Evolutionary conservation across 371 early-diverging fungal species (phyloP).

Genomic region (Mortierella sp.): DNA sequence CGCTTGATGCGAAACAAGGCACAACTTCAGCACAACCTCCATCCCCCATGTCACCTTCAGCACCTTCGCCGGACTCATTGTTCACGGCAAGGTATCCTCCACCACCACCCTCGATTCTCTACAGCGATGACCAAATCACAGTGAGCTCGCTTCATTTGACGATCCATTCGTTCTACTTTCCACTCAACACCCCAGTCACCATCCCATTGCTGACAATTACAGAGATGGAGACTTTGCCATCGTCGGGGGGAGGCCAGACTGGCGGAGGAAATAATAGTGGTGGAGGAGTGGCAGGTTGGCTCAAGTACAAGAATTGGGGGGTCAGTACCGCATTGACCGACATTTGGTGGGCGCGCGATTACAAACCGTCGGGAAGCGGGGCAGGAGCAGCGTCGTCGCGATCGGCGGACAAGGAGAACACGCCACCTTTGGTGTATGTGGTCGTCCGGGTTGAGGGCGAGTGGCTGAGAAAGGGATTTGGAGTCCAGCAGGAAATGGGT

Average conservation of each 20-base stretch:
- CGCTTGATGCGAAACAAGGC: not conserved
- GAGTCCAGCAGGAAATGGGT: constrained; percentile 42
- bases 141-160: constrained; percentile 54
- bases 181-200: constrained; percentile 51
- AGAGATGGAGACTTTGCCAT: constrained; percentile 28
- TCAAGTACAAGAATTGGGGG: constrained; percentile 55
- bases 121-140: constrained; percentile 53
- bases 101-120: constrained; percentile 50
- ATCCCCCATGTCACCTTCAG: constrained; percentile 6
- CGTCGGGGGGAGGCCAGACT: constrained; percentile 6
- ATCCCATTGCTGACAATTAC: constrained; percentile 51
- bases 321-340: constrained; percentile 28
- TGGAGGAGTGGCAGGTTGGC: constrained; percentile 41
- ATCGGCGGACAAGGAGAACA: constrained; percentile 20
- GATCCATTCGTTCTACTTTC: constrained; percentile 56
- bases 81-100: constrained; percentile 41
- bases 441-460: constrained; percentile 50
- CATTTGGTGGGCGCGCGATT: constrained; percentile 56
- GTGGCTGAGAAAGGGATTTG: constrained; percentile 56
- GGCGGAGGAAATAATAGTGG: constrained; percentile 22
- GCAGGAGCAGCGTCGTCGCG: constrained; percentile 8
- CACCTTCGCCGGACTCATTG: not conserved
- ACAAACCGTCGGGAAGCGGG: not conserved
- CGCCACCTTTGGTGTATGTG: constrained; percentile 40
- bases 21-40: not conserved